Evolutionary conservation across 345 rosid genomes (phyloP), one percentile per base, ranked within the genome.

Genomic region (Eutrema heterophyllum): DNA sequence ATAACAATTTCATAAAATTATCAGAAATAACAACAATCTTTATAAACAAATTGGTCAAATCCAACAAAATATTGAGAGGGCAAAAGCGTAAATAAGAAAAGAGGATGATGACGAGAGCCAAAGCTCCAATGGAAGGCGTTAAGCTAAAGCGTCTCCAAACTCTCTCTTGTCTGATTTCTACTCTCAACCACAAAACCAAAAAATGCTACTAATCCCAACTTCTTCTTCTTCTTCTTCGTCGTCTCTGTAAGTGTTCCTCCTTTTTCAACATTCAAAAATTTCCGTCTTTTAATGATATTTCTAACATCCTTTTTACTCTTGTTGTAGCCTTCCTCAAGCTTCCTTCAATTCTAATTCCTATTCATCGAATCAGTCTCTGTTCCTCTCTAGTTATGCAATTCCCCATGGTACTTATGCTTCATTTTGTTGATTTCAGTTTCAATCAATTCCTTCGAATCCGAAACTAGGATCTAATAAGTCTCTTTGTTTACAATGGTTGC

Each of bases 141-240:
- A n/a, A 43, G 27, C 54, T 30, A 46, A 67, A 70, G 24, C 71
- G 29, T 65, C 55, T 15, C 64, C 7, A 14, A 64, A 68, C 68
- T 50, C 66, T 57, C 26, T 6, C n/a, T 21, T 29, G 72, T 58
- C 73, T 26, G 73, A 58, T 49, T 58, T 40, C 24, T 60, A 27
- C 15, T 66, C 36, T 57, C 44, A 52, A 61, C 69, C 70, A 33
- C 64, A 61, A 61, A 68, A 49, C 4, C 14, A 7, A 57, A 74
- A 21, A 57, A 75, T 75, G 79, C 1, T 75, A 61, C 79, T 68
- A 75, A 52, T 75, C 64, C 74, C 79, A 44, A 68, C 64, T 52
- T 60, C 79, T 49, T 55, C 77, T 15, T 73, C 77, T 35, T 53
- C 77, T 6, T 64, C 66, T 8, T 75, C 73, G 5, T 56, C 55